phyloP scores from a whole-genome alignment of 2,329 filamentous ascomycete genomes.

The Aureobasidium sp. region DNA sequence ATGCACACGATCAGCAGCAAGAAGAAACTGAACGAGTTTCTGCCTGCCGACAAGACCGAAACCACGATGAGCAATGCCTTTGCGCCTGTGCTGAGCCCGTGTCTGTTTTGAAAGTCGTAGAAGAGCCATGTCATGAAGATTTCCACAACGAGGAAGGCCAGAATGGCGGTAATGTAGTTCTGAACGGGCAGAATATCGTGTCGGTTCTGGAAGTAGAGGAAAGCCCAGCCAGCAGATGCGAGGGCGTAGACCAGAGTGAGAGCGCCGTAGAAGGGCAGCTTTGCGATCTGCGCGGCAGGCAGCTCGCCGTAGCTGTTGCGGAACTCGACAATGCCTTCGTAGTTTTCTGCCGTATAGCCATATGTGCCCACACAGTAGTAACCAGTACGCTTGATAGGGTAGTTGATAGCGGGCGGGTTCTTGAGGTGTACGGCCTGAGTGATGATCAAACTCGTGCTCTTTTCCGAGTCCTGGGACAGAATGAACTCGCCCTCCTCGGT shows the following conservation, averaged over 20 bases:
- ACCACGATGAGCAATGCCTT: conserved; percentile 86
- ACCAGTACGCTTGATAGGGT: conserved; percentile 79
- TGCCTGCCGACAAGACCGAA: conserved; percentile 84
- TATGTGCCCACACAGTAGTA: conserved; percentile 91
- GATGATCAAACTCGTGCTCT: conserved; percentile 64
- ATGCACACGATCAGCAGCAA: conserved; percentile 96
- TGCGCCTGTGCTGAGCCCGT: conserved; percentile 74
- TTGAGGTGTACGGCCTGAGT: conserved; percentile 79
- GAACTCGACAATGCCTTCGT: conserved; percentile 79
- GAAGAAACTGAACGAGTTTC: conserved; percentile 98
- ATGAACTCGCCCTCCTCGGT: conserved; percentile 82
- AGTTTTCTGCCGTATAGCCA: conserved; percentile 60
- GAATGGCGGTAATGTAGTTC: conserved; percentile 97
- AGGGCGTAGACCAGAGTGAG: conserved; percentile 91
- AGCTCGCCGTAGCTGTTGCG: conserved; percentile 95
- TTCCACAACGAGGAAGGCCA: conserved; percentile 88
- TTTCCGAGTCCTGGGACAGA: conserved; percentile 64
- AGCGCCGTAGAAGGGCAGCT: conserved; percentile 93
- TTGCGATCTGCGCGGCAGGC: conserved; percentile 89
- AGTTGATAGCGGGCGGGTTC: conserved; percentile 66
- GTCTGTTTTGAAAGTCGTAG: conserved; percentile 91
- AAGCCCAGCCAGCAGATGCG: conserved; percentile 81
- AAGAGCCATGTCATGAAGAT: conserved; percentile 99
- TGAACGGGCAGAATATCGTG: conserved; percentile 93
- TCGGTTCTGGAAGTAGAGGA: conserved; percentile 90